Evolutionary conservation across 1,284 basidiomycete genomes (phyloP).

Genomic region (Cutaneotrichosporon sp.): DNA sequence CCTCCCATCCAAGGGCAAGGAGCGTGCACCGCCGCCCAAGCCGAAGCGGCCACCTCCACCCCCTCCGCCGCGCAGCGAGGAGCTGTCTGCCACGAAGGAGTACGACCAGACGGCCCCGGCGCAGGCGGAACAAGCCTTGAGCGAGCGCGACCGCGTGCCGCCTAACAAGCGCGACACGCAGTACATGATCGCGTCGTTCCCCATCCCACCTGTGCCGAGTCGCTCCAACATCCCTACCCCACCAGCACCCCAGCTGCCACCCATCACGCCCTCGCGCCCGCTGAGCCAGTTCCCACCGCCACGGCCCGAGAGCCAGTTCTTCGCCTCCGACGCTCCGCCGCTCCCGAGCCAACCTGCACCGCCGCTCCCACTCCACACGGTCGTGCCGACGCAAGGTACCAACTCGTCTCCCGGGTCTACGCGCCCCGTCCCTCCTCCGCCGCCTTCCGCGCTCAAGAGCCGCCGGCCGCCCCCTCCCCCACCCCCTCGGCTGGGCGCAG

Average conservation of each 20-base stretch:
- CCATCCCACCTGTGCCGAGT: not conserved
- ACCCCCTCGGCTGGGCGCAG: not conserved
- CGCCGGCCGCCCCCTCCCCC: conserved; percentile 1
- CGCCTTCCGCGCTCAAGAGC: not conserved
- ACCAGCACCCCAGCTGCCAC: conserved; percentile 2
- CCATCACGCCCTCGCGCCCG: conserved; percentile 3
- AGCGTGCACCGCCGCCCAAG: not conserved
- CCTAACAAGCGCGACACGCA: not conserved
- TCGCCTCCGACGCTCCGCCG: not conserved
- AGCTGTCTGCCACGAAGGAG: not conserved
- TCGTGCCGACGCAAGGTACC: not conserved
- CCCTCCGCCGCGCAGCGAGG: not conserved
- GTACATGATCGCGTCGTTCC: conserved; percentile 8
- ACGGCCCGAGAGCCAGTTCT: not conserved
- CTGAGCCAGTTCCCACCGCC: conserved; percentile 5
- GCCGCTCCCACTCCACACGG: not conserved
- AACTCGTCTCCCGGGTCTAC: not conserved
- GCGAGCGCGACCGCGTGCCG: not conserved
- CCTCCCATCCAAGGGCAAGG: not conserved
- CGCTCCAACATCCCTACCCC: not conserved
- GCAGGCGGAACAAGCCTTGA: not conserved
- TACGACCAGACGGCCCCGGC: not conserved
- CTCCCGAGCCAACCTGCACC: not conserved
- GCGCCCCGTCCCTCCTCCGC: not conserved
- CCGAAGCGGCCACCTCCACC: not conserved